These are phyloP conservation scores for Chrysoporthe austroafricana DNA, from an alignment of 2,329 filamentous ascomycete species.

Conservation along the genomic window DNA sequence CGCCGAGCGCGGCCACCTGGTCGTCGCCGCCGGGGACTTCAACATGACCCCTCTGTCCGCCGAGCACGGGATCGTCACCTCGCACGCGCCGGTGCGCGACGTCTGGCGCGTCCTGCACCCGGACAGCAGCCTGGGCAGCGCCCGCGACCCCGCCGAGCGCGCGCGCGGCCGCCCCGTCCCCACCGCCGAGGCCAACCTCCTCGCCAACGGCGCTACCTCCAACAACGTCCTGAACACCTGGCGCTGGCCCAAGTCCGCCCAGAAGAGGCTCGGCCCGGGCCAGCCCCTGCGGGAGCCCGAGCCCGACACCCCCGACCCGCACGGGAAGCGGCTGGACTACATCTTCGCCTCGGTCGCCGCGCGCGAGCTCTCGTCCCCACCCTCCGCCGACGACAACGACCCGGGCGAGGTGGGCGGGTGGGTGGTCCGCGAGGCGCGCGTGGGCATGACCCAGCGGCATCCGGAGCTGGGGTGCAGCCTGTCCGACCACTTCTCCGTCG, in stretches of 20 bases:
- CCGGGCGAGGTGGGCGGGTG: conserved; percentile 52
- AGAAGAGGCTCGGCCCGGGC: conserved; percentile 68
- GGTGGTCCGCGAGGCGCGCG: conserved; percentile 70
- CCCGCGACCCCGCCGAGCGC: conserved; percentile 68
- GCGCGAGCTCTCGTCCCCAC: conserved; percentile 31
- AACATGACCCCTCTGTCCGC: conserved; percentile 93
- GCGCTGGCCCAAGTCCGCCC: conserved; percentile 79
- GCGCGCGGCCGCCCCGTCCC: conserved; percentile 70
- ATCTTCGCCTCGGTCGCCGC: conserved; percentile 73
- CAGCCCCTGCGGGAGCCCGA: conserved; percentile 64
- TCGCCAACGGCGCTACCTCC: conserved; percentile 83
- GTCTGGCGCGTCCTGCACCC: conserved; percentile 86
- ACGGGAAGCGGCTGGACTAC: conserved; percentile 90
- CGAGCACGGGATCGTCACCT: conserved; percentile 80
- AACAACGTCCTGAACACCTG: conserved; percentile 89
- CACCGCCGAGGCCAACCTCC: conserved; percentile 76
- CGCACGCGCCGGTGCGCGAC: conserved; percentile 77
- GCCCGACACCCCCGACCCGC: conserved; percentile 68
- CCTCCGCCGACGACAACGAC: not conserved
- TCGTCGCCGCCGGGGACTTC: conserved; percentile 89
- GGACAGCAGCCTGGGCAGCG: conserved; percentile 77
- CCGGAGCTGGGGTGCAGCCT: conserved; percentile 81
- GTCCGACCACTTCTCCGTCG: conserved; percentile 93
- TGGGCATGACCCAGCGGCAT: conserved; percentile 83
- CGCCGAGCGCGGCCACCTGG: conserved; percentile 78